Evolutionary conservation across 768 basidiomycete species (phyloP), one percentile per base, ranked within the genome.

Genomic region (Flagelloscypha sp.): DNA sequence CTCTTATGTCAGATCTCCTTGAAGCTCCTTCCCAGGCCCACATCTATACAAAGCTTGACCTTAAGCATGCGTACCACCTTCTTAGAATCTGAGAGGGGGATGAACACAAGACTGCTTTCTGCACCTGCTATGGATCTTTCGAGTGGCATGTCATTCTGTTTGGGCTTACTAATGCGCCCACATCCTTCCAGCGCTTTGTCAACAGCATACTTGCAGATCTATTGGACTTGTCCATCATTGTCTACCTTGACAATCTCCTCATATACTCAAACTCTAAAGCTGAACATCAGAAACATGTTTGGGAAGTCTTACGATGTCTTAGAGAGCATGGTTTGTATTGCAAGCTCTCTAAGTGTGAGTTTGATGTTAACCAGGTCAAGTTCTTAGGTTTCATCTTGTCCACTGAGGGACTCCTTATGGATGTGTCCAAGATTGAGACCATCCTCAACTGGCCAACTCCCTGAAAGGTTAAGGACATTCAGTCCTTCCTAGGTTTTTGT

Each of bases 181-280:
- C 67, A 0, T 42, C 55, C 2, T 71, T 67, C 43, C 68, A 72
- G 43, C 36, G 43, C 12, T 61, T 66, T 37, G 66, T 72, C 38
- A 54, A 66, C 18, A 58, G 62, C 35, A 56, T 56, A 7, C 49
- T 71, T 6, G 47, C 49, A 8, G 58, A 66, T 22, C 38, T 57
- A 6, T 38, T 72, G 19, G 63, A 61, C 30, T 38, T 61, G 13
- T 50, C 50, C 32, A 56, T 55, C 36, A 52, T 69, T 20, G 58
- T 71, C 28, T 72, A 69, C 46, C 36, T 69, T 1, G 61, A 68
- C 35, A 55, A 68, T 44, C 65, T 68, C 37, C 52, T 70, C 7
- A 62, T 70, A 16, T 71, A 59, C 39, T 68, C 66, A 23, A 29
- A 45, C 10, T 42, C 43, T 11, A 45, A 39, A 16, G 47, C 54